Conservation (phyloP, 352 stramenopile species). For the Globisporangium canariense region DNA sequence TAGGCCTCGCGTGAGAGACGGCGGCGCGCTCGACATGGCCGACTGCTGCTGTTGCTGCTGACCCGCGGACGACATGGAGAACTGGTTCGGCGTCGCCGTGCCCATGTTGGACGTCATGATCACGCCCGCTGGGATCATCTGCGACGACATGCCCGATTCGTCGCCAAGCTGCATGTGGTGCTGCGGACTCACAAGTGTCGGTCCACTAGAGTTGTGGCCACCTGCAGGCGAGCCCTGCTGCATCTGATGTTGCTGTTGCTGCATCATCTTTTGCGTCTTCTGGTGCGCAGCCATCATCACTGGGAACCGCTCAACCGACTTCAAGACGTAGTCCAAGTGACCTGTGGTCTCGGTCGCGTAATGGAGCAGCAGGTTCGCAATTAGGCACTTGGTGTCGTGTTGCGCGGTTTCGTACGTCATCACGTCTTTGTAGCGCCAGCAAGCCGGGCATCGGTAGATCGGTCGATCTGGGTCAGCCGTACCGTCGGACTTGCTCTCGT, state of each 20-base stretch:
- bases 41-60: slow-evolving; percentile 28
- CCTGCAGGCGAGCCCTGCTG: slow-evolving; percentile 14
- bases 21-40: slow-evolving; percentile 27
- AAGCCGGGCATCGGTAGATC: slow-evolving; percentile 81
- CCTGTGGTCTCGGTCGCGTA: slow-evolving; percentile 80
- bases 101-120: slow-evolving; percentile 73
- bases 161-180: slow-evolving; percentile 34
- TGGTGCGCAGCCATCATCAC: slow-evolving; percentile 53
- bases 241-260: slow-evolving; percentile 18
- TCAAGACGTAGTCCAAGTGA: slow-evolving; percentile 75
- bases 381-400: slow-evolving; percentile 81
- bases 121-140: slow-evolving; percentile 58
- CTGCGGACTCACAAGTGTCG: slow-evolving; percentile 46
- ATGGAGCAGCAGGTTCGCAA: slow-evolving; percentile 76
- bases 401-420: slow-evolving; percentile 84
- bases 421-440: slow-evolving; percentile 82
- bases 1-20: slow-evolving; percentile 31
- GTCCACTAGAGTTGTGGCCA: slow-evolving; percentile 13
- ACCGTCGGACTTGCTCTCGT: slow-evolving; percentile 73
- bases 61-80: slow-evolving; percentile 37
- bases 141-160: slow-evolving; percentile 30
- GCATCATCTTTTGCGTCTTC: slow-evolving; percentile 47
- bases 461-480: slow-evolving; percentile 64
- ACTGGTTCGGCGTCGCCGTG: slow-evolving; percentile 39
- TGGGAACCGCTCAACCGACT: slow-evolving; percentile 70